Base-by-base conservation (phyloP, 2,329 filamentous ascomycete genomes). In the Aspergillus novofumigatus region DNA sequence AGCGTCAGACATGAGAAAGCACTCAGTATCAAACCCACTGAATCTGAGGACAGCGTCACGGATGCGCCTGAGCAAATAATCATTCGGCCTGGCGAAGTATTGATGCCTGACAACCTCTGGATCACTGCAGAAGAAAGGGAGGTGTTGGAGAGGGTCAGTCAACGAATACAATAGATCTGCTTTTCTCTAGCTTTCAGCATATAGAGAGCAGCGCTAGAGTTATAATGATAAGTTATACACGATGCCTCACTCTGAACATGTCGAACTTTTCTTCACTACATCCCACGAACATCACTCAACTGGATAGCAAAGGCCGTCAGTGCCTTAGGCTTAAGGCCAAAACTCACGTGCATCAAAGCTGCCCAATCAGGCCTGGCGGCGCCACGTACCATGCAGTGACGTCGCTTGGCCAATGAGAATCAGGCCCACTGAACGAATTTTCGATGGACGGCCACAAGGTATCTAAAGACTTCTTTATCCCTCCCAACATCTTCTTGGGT, bases 81-180 rank as follows among this genome's bases (percentile, higher is more conserved):
- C 9, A 63, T 77, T 28, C 60, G 63, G 44, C 57, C 60, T 4
- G 72, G 70, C 0, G 63, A 66, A 29, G 59, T 77, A 17, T 51
- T 64, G 3, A 60, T 75, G 23, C 67, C 75, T 3, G 68, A 72
- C 56, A 66, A 70, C n/a, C 47, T 77, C 17, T 67, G 59, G 44
- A 53, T 77, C 23, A 69, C 69, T 14, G 56, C 62, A 2, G 66
- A 70, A 38, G 75, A 77, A 62, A 66, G 55, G 56, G 59, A 64
- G 50, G 55, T 72, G 1, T 58, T 77, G 26, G 64, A 69, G 49
- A 65, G 55, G 28, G 67, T 77, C 21, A 71, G 73, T 50, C 61
- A 69, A 42, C 67, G 73, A 51, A 61, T 77, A 56, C 69, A 61
- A 59, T 51, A 59, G 53, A 56, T 57, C 21, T 21, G 51, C 23